A percentile compares a stretch with the other conserved stretches of the same genome.
Conservation (phyloP, 495 filamentous ascomycete species). For the Aspergillus mulundensis region DNA sequence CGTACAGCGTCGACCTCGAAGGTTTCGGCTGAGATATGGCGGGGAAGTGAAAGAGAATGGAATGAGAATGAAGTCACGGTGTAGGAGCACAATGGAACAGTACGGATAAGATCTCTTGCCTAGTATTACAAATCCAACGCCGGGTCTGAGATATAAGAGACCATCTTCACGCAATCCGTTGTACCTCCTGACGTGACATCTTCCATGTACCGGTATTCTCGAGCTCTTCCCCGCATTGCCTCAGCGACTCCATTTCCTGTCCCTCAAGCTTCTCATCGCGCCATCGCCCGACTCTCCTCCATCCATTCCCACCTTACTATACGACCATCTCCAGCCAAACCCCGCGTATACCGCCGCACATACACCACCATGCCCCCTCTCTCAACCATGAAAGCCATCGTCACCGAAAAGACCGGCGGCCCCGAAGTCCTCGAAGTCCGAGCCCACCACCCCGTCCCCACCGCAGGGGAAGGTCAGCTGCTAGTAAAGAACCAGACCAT, state of each 20-base stretch:
- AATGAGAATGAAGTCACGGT: not conserved
- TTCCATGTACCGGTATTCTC: constrained; percentile 2
- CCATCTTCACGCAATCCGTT: not conserved
- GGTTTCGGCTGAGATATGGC: not conserved
- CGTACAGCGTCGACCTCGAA: too few relatives aligned
- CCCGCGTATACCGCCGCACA: constrained; percentile 18
- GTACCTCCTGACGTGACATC: not conserved
- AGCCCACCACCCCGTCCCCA: constrained; percentile 72
- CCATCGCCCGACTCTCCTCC: constrained; percentile 11
- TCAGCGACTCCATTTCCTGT: not conserved
- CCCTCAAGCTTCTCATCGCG: constrained; percentile 5
- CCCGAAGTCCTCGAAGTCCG: constrained; percentile 72
- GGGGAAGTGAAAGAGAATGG: not conserved
- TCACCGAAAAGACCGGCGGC: constrained; percentile 73
- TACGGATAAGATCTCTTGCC: not conserved
- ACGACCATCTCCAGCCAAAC: not conserved
- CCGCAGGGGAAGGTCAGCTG: constrained; percentile 64
- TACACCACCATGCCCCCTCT: constrained; percentile 44
- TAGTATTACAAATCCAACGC: not conserved
- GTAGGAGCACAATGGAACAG: not conserved
- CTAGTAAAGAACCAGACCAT: constrained; percentile 82
- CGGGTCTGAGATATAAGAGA: not conserved
- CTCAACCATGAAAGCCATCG: constrained; percentile 70
- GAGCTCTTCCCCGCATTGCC: not conserved
- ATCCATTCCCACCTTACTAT: not conserved